These are phyloP conservation scores for Tolypocladium ophioglossoides DNA, from an alignment of 2,329 filamentous ascomycete species.

Conservation along the genomic window DNA sequence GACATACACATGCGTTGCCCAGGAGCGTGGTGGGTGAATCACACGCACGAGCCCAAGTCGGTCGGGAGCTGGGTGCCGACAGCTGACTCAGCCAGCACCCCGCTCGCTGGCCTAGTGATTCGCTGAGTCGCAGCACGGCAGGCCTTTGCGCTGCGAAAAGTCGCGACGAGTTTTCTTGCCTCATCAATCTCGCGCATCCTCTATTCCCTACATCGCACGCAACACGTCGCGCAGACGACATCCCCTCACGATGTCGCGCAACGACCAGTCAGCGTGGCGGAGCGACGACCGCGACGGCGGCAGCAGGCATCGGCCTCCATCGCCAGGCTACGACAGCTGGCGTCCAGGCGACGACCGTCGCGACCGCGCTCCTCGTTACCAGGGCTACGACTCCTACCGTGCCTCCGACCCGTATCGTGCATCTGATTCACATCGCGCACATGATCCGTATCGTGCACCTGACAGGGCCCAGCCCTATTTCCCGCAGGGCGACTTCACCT, in stretches of 20 bases:
- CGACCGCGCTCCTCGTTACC: conserved; percentile 9
- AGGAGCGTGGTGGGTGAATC: too few species aligned
- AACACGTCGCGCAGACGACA: neutral
- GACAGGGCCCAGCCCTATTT: conserved; percentile 9
- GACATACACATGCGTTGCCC: too few species aligned
- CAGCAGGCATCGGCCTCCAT: conserved; percentile 3
- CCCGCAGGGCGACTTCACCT: conserved; percentile 43
- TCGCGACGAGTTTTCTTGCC: neutral
- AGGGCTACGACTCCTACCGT: conserved; percentile 11
- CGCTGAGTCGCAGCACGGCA: neutral
- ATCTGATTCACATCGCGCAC: neutral
- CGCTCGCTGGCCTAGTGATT: neutral
- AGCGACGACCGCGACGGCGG: neutral
- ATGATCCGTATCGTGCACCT: conserved; percentile 9
- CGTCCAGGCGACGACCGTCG: conserved; percentile 15
- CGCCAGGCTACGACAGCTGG: conserved; percentile 15
- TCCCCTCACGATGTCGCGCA: conserved; percentile 2
- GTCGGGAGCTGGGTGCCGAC: too few species aligned
- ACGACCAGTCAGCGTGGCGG: conserved; percentile 1
- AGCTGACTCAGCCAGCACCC: neutral
- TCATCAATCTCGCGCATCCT: neutral
- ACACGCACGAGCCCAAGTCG: too few species aligned
- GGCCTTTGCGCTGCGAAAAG: neutral
- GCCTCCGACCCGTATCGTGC: neutral
- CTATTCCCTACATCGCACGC: neutral